A percentile compares a stretch with the other conserved stretches of the same genome.
phyloP scores from a whole-genome alignment of 2,329 filamentous ascomycete species.

The Venturia effusa region DNA sequence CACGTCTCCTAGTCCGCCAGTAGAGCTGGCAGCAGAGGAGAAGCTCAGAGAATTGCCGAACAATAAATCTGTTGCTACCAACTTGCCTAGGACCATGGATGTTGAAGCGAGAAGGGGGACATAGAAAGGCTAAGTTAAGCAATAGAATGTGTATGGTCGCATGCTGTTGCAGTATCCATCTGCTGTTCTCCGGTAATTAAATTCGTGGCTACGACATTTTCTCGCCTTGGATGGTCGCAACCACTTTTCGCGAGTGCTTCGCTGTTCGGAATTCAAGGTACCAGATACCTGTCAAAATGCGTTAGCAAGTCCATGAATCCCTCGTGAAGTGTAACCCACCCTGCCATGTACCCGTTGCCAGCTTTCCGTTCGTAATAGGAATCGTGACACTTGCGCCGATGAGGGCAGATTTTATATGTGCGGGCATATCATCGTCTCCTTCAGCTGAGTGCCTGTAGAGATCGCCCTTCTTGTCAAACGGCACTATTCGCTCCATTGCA shows the following conservation, averaged over 20 bases:
- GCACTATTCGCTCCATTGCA: slow-evolving; percentile 80
- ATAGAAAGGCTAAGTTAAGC: not conserved
- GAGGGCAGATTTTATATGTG: slow-evolving; percentile 85
- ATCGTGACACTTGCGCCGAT: slow-evolving; percentile 84
- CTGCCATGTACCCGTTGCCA: slow-evolving; percentile 69
- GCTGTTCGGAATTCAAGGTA: slow-evolving; percentile 77
- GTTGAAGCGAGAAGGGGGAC: not conserved
- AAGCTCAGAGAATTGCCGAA: not conserved
- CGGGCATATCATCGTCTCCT: slow-evolving; percentile 89
- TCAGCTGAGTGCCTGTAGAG: slow-evolving; percentile 83
- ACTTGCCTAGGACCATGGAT: not conserved
- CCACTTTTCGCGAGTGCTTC: slow-evolving; percentile 69
- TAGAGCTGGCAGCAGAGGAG: not conserved
- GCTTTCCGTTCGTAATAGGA: slow-evolving; percentile 74
- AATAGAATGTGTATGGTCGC: not conserved
- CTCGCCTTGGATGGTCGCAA: slow-evolving; percentile 92
- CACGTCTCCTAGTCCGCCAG: not conserved
- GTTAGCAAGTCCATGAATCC: not conserved
- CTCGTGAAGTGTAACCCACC: slow-evolving; percentile 17
- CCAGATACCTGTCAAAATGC: slow-evolving; percentile 53
- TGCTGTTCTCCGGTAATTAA: not conserved
- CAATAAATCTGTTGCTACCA: not conserved
- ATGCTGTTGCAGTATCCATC: not conserved
- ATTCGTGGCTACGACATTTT: slow-evolving; percentile 26
- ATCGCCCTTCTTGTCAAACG: slow-evolving; percentile 54